Percentiles rank a stretch among this genome's conserved stretches.
Conservation (phyloP, 202 grass and related monocot species). For the Digitaria exilis region DNA sequence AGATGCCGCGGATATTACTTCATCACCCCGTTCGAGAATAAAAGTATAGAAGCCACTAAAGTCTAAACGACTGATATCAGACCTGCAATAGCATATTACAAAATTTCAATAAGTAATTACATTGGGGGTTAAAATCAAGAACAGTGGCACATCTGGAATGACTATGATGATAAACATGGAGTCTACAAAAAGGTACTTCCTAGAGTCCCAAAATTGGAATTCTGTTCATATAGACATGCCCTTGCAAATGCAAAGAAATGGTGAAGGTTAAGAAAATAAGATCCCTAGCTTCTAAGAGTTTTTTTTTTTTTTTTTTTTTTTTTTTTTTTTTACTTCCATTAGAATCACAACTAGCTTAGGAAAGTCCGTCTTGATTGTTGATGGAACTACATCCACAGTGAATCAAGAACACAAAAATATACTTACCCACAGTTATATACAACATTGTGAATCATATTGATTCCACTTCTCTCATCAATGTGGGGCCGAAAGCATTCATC, state of each 20-base stretch:
- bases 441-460: conserved; percentile 93
- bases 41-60: conserved; percentile 92
- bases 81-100: conserved; percentile 60
- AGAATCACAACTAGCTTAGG: conserved; percentile 15
- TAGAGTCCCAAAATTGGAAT: conserved; percentile 8
- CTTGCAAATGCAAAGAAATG: conserved; percentile 8
- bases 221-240: conserved; percentile 15
- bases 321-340: conserved; percentile 16
- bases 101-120: conserved; percentile 25
- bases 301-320: no score
- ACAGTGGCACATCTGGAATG: neutral
- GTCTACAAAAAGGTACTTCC: neutral
- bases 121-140: neutral
- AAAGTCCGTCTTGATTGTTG: conserved; percentile 24
- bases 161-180: neutral
- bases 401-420: conserved; percentile 30
- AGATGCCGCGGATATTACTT: conserved; percentile 91
- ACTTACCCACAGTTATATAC: conserved; percentile 95
- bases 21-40: conserved; percentile 83
- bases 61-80: conserved; percentile 88
- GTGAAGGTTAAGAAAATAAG: neutral
- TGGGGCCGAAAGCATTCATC: conserved; percentile 86
- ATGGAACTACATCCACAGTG: neutral
- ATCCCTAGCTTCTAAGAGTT: conserved; percentile 15
- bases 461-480: conserved; percentile 78